Percentiles rank a stretch among this genome's conserved stretches.
These are phyloP conservation scores for Cairneyella variabilis DNA, from an alignment of 495 filamentous ascomycete genomes.

Conservation along the genomic window DNA sequence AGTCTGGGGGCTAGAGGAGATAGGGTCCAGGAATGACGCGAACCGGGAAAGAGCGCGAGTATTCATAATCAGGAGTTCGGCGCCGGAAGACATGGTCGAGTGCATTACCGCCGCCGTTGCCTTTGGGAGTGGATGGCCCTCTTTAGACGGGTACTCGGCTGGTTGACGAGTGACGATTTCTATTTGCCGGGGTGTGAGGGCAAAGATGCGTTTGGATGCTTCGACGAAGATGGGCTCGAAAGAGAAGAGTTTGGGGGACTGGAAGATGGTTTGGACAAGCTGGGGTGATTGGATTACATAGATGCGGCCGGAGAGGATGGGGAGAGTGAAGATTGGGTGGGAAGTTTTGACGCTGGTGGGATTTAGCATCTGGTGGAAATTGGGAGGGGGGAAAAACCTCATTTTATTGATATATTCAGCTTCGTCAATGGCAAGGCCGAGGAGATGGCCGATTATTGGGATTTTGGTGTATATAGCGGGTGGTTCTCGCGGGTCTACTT, in stretches of 20 bases:
- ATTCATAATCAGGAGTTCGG: too few species aligned
- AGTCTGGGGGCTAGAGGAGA: neutral
- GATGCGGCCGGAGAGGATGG: constrained; percentile 15
- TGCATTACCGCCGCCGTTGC: too few species aligned
- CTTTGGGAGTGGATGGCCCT: too few species aligned
- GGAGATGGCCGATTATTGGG: constrained; percentile 29
- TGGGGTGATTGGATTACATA: constrained; percentile 27
- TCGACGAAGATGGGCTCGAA: constrained; percentile 24
- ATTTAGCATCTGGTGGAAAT: neutral
- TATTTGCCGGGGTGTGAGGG: too few species aligned
- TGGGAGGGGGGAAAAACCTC: neutral
- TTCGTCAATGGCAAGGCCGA: constrained; percentile 25
- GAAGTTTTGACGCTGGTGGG: neutral
- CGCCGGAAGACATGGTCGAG: too few species aligned
- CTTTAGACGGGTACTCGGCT: too few species aligned
- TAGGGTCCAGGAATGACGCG: constrained; percentile 12
- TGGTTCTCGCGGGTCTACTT: constrained; percentile 23
- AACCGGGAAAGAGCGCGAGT: constrained; percentile 19
- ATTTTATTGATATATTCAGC: constrained; percentile 22
- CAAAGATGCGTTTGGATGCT: too few species aligned
- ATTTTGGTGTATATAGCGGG: constrained; percentile 25
- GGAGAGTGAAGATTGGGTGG: constrained; percentile 11
- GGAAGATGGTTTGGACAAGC: constrained; percentile 23
- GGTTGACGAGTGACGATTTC: too few species aligned
- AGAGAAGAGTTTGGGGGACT: constrained; percentile 23